Conservation (phyloP, 2,329 filamentous ascomycete genomes). For the Cladosporium sp. region DNA sequence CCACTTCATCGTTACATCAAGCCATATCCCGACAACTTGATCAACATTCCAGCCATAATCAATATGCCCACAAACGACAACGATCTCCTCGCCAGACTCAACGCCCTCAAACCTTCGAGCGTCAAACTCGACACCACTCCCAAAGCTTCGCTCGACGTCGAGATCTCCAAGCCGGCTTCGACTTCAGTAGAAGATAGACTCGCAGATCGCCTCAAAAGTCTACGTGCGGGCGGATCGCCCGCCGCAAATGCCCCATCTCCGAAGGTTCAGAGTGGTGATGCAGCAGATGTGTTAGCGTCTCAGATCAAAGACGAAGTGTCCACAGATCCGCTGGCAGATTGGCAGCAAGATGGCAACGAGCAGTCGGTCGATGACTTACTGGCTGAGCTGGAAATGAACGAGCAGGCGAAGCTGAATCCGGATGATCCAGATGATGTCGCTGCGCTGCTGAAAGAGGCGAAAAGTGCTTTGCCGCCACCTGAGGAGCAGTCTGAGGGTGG, state of each 20-base stretch:
- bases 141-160: conserved; percentile 18
- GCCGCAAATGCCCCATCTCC: not conserved
- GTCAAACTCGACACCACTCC: conserved; percentile 29
- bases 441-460: conserved; percentile 36
- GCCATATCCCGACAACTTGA: no score
- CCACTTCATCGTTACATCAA: no score
- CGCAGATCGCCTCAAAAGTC: conserved; percentile 27
- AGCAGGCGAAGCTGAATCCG: conserved; percentile 35
- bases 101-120: conserved; percentile 41
- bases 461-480: conserved; percentile 31
- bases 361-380: conserved; percentile 43
- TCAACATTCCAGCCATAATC: not conserved
- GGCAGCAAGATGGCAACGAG: conserved; percentile 36
- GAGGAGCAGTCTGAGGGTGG: conserved; percentile 16
- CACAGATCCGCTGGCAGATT: conserved; percentile 21
- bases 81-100: conserved; percentile 42
- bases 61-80: conserved; percentile 31
- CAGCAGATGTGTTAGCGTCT: conserved; percentile 14
- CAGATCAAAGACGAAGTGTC: conserved; percentile 18
- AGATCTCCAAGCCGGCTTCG: conserved; percentile 16
- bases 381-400: conserved; percentile 34
- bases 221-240: conserved; percentile 17
- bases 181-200: conserved; percentile 26
- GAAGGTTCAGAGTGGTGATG: not conserved
- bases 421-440: conserved; percentile 38